Evolutionary conservation across 305 asterid genomes (phyloP), one percentile per base, ranked within the genome.

Genomic region (Fraxinus latifolia): DNA sequence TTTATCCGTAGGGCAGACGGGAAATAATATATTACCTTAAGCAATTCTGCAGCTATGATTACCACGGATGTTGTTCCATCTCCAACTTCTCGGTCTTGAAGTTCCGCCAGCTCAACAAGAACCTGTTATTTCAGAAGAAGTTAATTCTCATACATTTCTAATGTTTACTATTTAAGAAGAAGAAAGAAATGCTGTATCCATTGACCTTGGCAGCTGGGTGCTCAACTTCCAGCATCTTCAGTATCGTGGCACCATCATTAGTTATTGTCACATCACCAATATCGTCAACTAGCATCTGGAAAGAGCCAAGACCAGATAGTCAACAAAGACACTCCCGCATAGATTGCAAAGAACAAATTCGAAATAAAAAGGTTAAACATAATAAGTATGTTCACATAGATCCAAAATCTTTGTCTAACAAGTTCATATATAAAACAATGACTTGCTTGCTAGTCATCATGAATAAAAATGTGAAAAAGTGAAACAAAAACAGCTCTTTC

Each of bases 131-230:
- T 42, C 1, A 72, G 79, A 12, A 31, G 55, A 44, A 81, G 11
- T 42, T 36, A 70, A 3, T 17, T 55, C 32, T 67, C 27, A 55
- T 83, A 73, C 37, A 19, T 32, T 14, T 19, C 12, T 32, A 73
- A 8, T 34, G 23, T 8, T 36, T 32, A 65, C 73, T 17, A 65
- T 70, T 36, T 1, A 19, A 17, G 27, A 80, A 58, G 4, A 5
- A 31, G 7, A 53, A 73, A 74, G 71, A 58, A 23, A 78, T 15
- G 47, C 36, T 62, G 67, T 17, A 71, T 50, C 8, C 9, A 19
- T 78, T 74, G 80, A 96, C 99, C 98, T 94, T 96, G 79, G 98
- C 98, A 85, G 98, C 97, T 55, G 99, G 98, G 86, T 96, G 99
- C 91, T 96, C 97, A 80, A 94, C 99, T 84, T 96, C 98, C 73